Percentiles rank a stretch among this genome's conserved stretches.
These are phyloP conservation scores for Xylaria bambusicola DNA, from an alignment of 495 filamentous ascomycete species.

Conservation along the genomic window DNA sequence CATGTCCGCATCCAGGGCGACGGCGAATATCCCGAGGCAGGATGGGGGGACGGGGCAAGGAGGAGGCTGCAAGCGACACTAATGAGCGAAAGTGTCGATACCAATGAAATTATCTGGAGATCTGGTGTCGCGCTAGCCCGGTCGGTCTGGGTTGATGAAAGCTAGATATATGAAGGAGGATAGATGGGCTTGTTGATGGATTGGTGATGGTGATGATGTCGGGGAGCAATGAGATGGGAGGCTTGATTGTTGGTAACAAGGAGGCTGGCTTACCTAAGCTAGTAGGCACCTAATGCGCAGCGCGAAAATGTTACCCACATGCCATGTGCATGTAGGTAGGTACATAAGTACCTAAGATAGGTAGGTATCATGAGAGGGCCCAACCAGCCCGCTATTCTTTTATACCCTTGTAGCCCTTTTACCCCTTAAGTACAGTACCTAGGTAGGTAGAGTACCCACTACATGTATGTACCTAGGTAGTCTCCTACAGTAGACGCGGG, in stretches of 20 bases:
- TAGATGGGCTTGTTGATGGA: too few relatives aligned
- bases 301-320: too few relatives aligned
- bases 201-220: too few relatives aligned
- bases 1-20: constrained; percentile 55
- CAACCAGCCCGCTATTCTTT: too few relatives aligned
- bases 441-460: background rate
- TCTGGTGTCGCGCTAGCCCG: background rate
- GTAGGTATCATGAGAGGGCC: constrained; percentile 5
- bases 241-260: too few relatives aligned
- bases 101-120: background rate
- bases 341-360: background rate
- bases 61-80: background rate
- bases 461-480: background rate
- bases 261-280: too few relatives aligned
- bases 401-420: too few relatives aligned
- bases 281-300: too few relatives aligned
- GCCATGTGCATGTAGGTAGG: too few relatives aligned
- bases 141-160: too few relatives aligned
- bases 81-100: background rate
- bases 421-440: background rate
- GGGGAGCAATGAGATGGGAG: too few relatives aligned
- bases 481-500: background rate
- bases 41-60: background rate
- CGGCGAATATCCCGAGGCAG: background rate
- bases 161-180: too few relatives aligned